Evolutionary conservation across 495 filamentous ascomycete species (phyloP), one percentile per base, ranked within the genome.

Genomic region (Paragyromitra xinjiangensis): DNA sequence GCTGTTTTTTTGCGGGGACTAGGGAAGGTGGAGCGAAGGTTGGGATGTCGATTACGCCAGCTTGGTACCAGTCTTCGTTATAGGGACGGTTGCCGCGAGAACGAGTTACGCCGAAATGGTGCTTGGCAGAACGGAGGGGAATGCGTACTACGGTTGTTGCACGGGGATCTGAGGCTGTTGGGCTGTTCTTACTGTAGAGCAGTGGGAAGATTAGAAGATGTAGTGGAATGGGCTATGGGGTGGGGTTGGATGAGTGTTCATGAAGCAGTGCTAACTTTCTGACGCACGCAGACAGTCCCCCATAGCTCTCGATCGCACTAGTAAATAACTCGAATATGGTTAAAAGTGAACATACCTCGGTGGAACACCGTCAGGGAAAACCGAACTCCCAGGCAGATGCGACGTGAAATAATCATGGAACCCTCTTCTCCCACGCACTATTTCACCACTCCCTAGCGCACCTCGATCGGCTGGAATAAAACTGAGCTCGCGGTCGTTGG

Each of bases 401-500:
- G 95, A 97, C 44, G 98, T 92, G 83, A 99, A 99, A 86, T 99
- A 99, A 76, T 95, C 93, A 85, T 96, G 94, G 84, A 98, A 98
- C 74, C 86, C 83, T 34, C 91, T 91, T 50, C 39, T 44, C 8
- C 70, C 71, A 22, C 71, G 42, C 14, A 44, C 55, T 11, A 39
- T 56, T 19, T 50, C 62, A 34, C 7, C 24, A 34, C 37, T 37
- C 16, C 39, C 26, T 3, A 29, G 24, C 12, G 45, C 44, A 45
- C 22, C 44, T 24, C 53, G 22, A 63, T 48, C 40, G 56, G 24
- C 37, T 29, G 42, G 4, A 61, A 44, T 8, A 7, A n/a, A 64
- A 9, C 34, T 64, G 22, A 44, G 34, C 44, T 29, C 26, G 24
- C 51, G 63, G 39, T 37, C 50, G 51, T 45, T 56, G 39, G 59